Evolutionary conservation across 2,329 filamentous ascomycete species (phyloP), one percentile per base, ranked within the genome.

Genomic region (Colletotrichum sp.): DNA sequence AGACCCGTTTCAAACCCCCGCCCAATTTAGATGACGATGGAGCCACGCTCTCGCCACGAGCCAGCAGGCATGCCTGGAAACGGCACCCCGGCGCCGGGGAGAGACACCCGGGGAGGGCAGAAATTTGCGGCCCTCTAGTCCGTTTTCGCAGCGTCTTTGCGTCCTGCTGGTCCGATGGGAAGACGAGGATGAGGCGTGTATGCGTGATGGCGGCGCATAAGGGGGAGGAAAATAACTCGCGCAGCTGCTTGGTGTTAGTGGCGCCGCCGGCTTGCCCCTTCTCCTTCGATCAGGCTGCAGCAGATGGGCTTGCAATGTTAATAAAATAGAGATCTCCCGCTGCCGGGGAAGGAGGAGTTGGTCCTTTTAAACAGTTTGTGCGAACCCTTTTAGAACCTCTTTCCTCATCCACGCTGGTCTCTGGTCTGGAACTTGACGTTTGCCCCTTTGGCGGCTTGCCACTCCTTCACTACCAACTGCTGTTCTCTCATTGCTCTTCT

Each of bases 1-100:
- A n/a, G n/a, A n/a, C n/a, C n/a, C n/a, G n/a, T n/a, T n/a, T n/a
- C 68, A 47, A 62, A 27, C 68, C 68, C 71, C 68, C 21, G 68
- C 71, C 62, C 55, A 36, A 33, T 62, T 71, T 63, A 71, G 68
- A 71, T 71, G 71, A 71, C 34, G 68, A 73, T 67, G 71, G 68
- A 63, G 71, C 62, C 71, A 70, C 55, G 61, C 43, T 73, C 71
- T 66, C 67, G 67, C 61, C 71, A 73, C 66, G 59, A 21, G 34
- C 51, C 66, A 73, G 66, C 54, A 58, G 12, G 59, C 66, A 65
- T 70, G 66, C 66, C 66, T 64, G 59, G 34, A 54, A 33, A 64
- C 70, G 54, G 67, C 67, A 62, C 43, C 62, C 18, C 55, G 55
- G 68, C 38, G 55, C 62, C 55, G 71, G 71, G 43, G 66, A n/a